These are phyloP conservation scores for Collybiopsis confluens DNA, from an alignment of 768 basidiomycete species.

Conservation along the genomic window DNA sequence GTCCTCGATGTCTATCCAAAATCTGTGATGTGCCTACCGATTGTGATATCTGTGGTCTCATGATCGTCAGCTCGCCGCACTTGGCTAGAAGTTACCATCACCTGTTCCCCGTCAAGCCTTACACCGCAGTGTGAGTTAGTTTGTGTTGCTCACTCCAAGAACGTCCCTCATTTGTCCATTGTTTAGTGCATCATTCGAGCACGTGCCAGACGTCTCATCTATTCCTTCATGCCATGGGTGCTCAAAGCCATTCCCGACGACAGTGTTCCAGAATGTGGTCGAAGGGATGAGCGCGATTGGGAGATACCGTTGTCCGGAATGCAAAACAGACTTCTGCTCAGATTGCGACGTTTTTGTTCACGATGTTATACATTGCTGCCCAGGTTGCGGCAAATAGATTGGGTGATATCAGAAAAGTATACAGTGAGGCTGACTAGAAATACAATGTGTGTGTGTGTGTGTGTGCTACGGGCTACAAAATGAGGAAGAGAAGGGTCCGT, in stretches of 20 bases:
- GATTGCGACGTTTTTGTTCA: conserved; percentile 98
- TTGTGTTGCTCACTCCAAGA: conserved; percentile 7
- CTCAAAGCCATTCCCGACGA: conserved; percentile 60
- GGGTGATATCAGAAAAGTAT: too few species aligned
- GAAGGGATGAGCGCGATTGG: conserved; percentile 82
- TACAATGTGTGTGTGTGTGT: conserved; percentile 4
- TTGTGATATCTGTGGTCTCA: conserved; percentile 93
- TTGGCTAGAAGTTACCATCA: conserved; percentile 94
- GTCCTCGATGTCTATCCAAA: conserved; percentile 89
- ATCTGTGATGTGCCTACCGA: conserved; percentile 98
- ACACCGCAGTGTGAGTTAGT: conserved; percentile 71
- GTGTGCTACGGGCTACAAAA: conserved; percentile 4
- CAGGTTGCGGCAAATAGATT: conserved; percentile 63
- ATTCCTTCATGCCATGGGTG: conserved; percentile 70
- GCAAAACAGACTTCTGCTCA: conserved; percentile 82
- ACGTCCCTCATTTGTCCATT: not conserved
- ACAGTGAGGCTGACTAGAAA: too few species aligned
- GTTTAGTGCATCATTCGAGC: conserved; percentile 36
- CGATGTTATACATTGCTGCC: conserved; percentile 92
- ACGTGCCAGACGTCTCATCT: conserved; percentile 26
- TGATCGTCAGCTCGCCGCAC: conserved; percentile 98
- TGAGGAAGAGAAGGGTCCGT: not conserved
- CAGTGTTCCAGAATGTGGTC: conserved; percentile 29
- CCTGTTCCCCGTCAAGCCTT: conserved; percentile 90
- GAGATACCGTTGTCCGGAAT: conserved; percentile 86